phyloP scores from a whole-genome alignment of 331 rosid species.

The Acacia concinna region DNA sequence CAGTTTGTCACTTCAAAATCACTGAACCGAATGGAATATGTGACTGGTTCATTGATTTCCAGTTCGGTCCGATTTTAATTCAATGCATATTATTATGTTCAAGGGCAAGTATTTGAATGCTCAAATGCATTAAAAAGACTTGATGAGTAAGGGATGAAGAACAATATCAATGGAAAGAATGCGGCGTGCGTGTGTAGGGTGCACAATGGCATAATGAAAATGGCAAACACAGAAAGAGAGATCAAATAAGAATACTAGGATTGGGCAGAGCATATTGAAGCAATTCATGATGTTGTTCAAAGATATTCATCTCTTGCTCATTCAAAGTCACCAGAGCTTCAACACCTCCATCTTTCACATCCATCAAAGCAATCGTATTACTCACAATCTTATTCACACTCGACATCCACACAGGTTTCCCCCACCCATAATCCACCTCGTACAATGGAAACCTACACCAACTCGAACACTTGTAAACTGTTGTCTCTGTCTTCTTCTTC shows the following conservation, averaged over 20 bases:
- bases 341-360: conserved; percentile 38
- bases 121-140: neutral
- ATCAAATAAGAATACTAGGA: conserved; percentile 8
- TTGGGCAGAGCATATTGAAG: conserved; percentile 32
- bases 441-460: conserved; percentile 40
- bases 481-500: neutral
- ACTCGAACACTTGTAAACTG: conserved; percentile 40
- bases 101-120: neutral
- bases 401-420: conserved; percentile 28
- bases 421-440: conserved; percentile 43
- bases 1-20: too few species aligned
- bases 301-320: neutral
- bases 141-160: neutral
- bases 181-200: too few species aligned
- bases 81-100: neutral
- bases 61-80: too few species aligned
- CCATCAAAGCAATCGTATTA: conserved; percentile 43
- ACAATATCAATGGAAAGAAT: neutral
- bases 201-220: too few species aligned
- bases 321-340: conserved; percentile 41
- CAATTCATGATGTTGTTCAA: conserved; percentile 11
- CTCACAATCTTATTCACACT: conserved; percentile 38
- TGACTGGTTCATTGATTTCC: too few species aligned
- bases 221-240: neutral
- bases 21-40: too few species aligned